Conservation (phyloP, 179 eudicot genomes). For the Silene noctiflora region DNA sequence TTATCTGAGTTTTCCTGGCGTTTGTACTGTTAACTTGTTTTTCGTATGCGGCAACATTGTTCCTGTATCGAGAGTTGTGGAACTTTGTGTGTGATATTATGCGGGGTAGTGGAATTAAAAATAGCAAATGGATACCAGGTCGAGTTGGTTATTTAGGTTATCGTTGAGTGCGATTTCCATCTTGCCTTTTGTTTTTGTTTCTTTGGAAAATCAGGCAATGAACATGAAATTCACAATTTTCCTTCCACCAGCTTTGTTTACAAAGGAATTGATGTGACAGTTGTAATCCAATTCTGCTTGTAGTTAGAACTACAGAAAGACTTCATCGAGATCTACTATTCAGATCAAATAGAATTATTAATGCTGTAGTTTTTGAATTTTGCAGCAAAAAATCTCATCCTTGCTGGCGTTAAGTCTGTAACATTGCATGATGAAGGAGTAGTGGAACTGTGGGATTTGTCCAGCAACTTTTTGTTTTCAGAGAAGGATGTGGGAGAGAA, state of each 20-base stretch:
- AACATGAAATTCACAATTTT: background rate
- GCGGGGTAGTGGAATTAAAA: background rate
- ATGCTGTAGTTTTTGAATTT: slow-evolving; percentile 11
- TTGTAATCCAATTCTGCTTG: background rate
- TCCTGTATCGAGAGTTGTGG: background rate
- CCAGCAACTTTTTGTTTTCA: slow-evolving; percentile 57
- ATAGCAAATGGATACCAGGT: background rate
- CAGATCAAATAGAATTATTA: background rate
- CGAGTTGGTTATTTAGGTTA: background rate
- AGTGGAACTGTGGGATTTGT: slow-evolving; percentile 70
- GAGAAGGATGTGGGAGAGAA: slow-evolving; percentile 62
- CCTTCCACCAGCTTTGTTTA: background rate
- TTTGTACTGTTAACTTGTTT: background rate
- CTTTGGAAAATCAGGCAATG: background rate
- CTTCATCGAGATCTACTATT: background rate
- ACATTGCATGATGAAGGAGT: slow-evolving; percentile 66
- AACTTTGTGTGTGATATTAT: background rate
- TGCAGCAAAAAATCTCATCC: slow-evolving; percentile 74
- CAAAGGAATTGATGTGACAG: background rate
- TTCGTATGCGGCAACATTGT: background rate
- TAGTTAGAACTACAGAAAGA: background rate
- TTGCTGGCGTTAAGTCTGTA: slow-evolving; percentile 78
- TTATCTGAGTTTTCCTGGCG: background rate
- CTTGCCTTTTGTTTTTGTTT: too few relatives aligned
- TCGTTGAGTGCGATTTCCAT: too few relatives aligned